phyloP scores from a whole-genome alignment of 2,329 filamentous ascomycete species.

The Colletotrichum sp. region DNA sequence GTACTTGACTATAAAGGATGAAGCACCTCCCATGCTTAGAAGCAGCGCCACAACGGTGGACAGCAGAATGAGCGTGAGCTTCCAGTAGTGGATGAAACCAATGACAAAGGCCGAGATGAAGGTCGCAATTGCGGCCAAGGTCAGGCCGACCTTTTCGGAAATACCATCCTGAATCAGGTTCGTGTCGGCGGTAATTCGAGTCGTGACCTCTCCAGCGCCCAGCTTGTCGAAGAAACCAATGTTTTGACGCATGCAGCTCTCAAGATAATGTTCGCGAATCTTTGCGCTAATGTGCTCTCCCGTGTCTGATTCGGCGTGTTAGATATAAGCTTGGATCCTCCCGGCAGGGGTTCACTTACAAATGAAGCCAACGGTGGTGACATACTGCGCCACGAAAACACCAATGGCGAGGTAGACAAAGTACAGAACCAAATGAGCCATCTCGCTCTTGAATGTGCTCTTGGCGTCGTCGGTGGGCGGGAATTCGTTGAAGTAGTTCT shows the following conservation, averaged over 20 bases:
- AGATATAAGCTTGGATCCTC: neutral
- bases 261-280: slow-evolving; percentile 83
- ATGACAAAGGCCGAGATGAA: slow-evolving; percentile 92
- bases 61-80: slow-evolving; percentile 84
- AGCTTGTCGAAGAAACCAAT: slow-evolving; percentile 94
- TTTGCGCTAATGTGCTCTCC: slow-evolving; percentile 81
- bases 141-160: slow-evolving; percentile 85
- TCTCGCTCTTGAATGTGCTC: slow-evolving; percentile 61
- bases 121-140: slow-evolving; percentile 76
- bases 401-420: slow-evolving; percentile 86
- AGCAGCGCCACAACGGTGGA: slow-evolving; percentile 83
- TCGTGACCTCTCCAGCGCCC: slow-evolving; percentile 91
- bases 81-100: slow-evolving; percentile 91
- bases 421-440: slow-evolving; percentile 74
- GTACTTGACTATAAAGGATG: slow-evolving; percentile 78
- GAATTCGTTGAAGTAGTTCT: slow-evolving; percentile 56
- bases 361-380: slow-evolving; percentile 88
- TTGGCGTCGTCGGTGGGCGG: slow-evolving; percentile 43
- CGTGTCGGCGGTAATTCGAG: slow-evolving; percentile 91
- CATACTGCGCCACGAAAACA: slow-evolving; percentile 79
- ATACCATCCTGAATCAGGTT: slow-evolving; percentile 94
- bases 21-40: slow-evolving; percentile 77
- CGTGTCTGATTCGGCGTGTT: slow-evolving; percentile 47
- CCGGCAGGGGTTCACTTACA: slow-evolving; percentile 41
- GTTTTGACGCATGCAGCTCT: slow-evolving; percentile 85